Conservation (phyloP, 2,329 filamentous ascomycete species). For the Rutstroemia sp. region DNA sequence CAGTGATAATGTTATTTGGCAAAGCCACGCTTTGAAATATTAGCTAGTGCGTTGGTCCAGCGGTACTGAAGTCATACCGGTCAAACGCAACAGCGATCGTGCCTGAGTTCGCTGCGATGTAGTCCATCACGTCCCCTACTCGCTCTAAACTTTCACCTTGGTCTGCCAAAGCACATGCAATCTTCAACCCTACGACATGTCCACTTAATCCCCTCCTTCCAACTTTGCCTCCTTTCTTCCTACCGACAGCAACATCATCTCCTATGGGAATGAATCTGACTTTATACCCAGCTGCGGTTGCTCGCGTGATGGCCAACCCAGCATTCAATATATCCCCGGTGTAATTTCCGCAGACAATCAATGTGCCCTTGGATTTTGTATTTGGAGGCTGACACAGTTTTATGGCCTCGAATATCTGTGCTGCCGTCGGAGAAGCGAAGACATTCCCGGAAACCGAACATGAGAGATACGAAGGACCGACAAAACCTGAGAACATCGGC, state of each 20-base stretch:
- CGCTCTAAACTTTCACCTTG: slow-evolving; percentile 18
- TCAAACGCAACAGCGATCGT: slow-evolving; percentile 44
- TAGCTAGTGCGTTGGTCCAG: neutral
- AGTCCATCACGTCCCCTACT: slow-evolving; percentile 21
- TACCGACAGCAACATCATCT: slow-evolving; percentile 25
- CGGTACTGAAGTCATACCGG: slow-evolving; percentile 31
- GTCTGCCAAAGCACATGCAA: slow-evolving; percentile 25
- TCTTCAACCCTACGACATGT: slow-evolving; percentile 40
- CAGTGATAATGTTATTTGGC: slow-evolving; percentile 21
- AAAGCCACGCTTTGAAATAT: slow-evolving; percentile 18
- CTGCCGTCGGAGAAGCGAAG: slow-evolving; percentile 35
- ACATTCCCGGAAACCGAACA: slow-evolving; percentile 35
- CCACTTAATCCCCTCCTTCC: slow-evolving; percentile 43
- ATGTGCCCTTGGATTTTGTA: slow-evolving; percentile 14
- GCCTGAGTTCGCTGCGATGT: slow-evolving; percentile 30
- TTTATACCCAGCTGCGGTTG: slow-evolving; percentile 22
- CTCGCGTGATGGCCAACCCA: slow-evolving; percentile 34
- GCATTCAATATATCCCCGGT: slow-evolving; percentile 36
- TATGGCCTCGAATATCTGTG: slow-evolving; percentile 34
- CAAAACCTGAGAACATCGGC: slow-evolving; percentile 37
- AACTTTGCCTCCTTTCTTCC: slow-evolving; percentile 40
- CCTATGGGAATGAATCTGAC: slow-evolving; percentile 20
- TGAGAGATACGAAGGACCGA: slow-evolving; percentile 33
- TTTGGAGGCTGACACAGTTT: slow-evolving; percentile 16
- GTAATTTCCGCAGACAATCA: slow-evolving; percentile 35